Conservation (phyloP, 2,329 filamentous ascomycete genomes). For the Aspergillus sclerotialis region DNA sequence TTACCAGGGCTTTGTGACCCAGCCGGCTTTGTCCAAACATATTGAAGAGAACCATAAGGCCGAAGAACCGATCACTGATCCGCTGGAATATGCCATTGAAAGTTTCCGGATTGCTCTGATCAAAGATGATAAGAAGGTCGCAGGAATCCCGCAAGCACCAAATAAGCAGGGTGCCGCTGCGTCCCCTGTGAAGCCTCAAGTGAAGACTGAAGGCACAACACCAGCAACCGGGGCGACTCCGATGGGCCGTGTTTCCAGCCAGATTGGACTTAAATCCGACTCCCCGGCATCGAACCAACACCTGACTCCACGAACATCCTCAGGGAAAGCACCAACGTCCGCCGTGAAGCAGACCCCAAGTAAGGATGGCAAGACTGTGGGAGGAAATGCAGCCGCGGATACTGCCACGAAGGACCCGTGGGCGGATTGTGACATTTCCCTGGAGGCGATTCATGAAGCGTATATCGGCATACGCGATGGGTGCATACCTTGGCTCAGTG, state of each 20-base stretch:
- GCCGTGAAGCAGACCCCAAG: conserved; percentile 15
- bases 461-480: conserved; percentile 28
- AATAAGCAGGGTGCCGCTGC: conserved; percentile 14
- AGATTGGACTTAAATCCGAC: conserved; percentile 24
- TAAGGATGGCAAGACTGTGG: conserved; percentile 21
- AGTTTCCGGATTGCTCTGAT: conserved; percentile 47
- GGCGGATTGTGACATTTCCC: conserved; percentile 30
- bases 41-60: conserved; percentile 46
- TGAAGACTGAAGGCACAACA: conserved; percentile 19
- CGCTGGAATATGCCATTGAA: conserved; percentile 50
- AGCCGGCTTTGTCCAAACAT: conserved; percentile 50
- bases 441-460: conserved; percentile 30
- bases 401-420: conserved; percentile 24
- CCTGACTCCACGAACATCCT: conserved; percentile 22
- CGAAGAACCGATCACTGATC: conserved; percentile 45
- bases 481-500: conserved; percentile 19
- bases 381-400: conserved; percentile 13
- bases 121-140: conserved; percentile 30
- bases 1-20: conserved; percentile 48
- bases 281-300: conserved; percentile 29
- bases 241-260: conserved; percentile 27
- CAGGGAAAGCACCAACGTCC: conserved; percentile 16
- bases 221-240: conserved; percentile 23
- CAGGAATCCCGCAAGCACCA: conserved; percentile 4
- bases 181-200: conserved; percentile 21